phyloP scores from a whole-genome alignment of 495 filamentous ascomycete species.

The Daldinia decipiens region DNA sequence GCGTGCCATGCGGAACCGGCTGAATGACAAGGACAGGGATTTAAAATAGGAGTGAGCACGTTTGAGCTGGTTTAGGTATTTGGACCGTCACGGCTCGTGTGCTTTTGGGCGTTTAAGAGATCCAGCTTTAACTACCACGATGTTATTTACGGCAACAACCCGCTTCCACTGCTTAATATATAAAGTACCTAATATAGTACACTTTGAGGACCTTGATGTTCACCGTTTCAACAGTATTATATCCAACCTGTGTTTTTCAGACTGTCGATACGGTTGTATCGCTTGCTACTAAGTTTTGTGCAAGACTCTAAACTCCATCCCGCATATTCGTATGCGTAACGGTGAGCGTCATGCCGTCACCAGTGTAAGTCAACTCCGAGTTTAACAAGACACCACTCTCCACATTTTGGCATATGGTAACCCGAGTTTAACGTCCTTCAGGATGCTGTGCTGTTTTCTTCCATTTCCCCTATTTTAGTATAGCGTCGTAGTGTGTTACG shows the following conservation, averaged over 20 bases:
- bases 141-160: not conserved
- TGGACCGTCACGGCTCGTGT: conserved; percentile 14
- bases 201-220: not conserved
- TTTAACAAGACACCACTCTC: not conserved
- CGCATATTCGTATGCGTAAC: not conserved
- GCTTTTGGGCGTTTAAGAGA: not conserved
- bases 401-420: not conserved
- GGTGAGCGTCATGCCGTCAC: not conserved
- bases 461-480: conserved; percentile 12
- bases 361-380: not conserved
- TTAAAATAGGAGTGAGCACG: conserved; percentile 28
- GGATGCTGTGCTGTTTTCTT: not conserved
- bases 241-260: not conserved
- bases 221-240: not conserved
- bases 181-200: not conserved
- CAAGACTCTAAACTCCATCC: not conserved
- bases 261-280: no score
- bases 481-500: not conserved
- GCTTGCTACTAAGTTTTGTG: not conserved
- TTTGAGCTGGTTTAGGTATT: conserved; percentile 26
- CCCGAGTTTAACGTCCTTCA: not conserved
- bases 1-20: not conserved
- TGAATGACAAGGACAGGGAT: conserved; percentile 19
- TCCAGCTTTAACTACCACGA: not conserved
- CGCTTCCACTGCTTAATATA: not conserved